Conservation (phyloP, 2,329 filamentous ascomycete genomes). For the Cercospora beticola region DNA sequence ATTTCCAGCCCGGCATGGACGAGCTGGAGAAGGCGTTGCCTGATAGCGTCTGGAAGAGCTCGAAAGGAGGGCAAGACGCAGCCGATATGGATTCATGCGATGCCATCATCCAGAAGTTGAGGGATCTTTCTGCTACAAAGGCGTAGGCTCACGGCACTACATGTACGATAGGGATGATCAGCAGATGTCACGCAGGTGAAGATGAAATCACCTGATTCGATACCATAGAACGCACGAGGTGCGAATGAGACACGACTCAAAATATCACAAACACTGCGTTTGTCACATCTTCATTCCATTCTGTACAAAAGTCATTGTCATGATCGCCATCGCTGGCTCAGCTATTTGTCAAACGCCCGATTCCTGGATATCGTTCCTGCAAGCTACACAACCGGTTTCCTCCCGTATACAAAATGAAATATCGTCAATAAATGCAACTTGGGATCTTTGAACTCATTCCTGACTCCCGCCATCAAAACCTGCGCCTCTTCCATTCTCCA, state of each 20-base stretch:
- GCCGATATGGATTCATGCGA: constrained; percentile 85
- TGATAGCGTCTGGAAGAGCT: constrained; percentile 55
- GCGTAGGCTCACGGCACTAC: constrained; percentile 6
- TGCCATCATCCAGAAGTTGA: constrained; percentile 36
- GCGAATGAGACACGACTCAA: constrained; percentile 9
- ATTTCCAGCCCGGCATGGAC: constrained; percentile 76
- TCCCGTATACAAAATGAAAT: constrained; percentile 20
- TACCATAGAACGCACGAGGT: constrained; percentile 5
- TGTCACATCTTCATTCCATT: not conserved
- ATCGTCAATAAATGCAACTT: constrained; percentile 20
- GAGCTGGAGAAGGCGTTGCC: constrained; percentile 66
- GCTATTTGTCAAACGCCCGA: not conserved
- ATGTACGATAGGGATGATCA: not conserved
- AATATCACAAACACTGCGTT: not conserved
- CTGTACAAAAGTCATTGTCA: not conserved
- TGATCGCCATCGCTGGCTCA: not conserved
- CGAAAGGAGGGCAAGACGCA: constrained; percentile 68
- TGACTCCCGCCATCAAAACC: constrained; percentile 21
- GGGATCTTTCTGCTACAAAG: constrained; percentile 30
- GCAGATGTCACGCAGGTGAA: not conserved
- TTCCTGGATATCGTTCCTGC: not conserved
- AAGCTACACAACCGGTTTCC: constrained; percentile 1
- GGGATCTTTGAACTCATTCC: constrained; percentile 20
- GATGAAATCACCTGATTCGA: not conserved
- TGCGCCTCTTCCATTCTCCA: constrained; percentile 34